Evolutionary conservation across 2,329 filamentous ascomycete species (phyloP).

Genomic region (Metarhizium humberi): DNA sequence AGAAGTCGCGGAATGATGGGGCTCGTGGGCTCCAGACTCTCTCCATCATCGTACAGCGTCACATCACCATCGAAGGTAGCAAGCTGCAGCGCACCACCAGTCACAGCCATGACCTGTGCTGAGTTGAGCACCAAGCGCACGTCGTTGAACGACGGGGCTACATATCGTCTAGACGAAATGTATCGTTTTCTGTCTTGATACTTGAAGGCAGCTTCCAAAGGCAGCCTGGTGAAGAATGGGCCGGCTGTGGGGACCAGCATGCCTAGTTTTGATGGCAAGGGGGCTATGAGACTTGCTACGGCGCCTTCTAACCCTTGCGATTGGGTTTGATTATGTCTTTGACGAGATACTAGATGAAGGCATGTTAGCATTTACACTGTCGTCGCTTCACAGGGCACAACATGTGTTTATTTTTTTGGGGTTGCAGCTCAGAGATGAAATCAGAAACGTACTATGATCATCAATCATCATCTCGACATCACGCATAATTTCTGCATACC

Average conservation of each 20-base stretch:
- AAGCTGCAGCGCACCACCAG: conserved; percentile 66
- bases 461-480: conserved; percentile 89
- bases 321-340: conserved; percentile 30
- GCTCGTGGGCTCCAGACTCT: conserved; percentile 64
- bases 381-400: too few species aligned
- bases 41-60: conserved; percentile 86
- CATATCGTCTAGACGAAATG: conserved; percentile 86
- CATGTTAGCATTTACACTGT: background rate
- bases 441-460: conserved; percentile 62
- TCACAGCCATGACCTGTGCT: conserved; percentile 87
- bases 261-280: conserved; percentile 71
- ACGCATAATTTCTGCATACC: conserved; percentile 90
- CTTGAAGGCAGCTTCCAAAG: conserved; percentile 81
- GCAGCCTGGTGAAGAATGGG: conserved; percentile 85
- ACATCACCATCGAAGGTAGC: conserved; percentile 98
- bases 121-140: conserved; percentile 89
- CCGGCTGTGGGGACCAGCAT: conserved; percentile 85
- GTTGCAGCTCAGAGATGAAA: background rate
- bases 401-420: too few species aligned
- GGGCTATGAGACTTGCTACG: conserved; percentile 23
- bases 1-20: conserved; percentile 63
- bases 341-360: conserved; percentile 52
- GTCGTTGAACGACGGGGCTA: conserved; percentile 95
- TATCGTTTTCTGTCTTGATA: conserved; percentile 79
- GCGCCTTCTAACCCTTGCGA: conserved; percentile 1